A percentile compares a stretch with the other conserved stretches of the same genome.
These are phyloP conservation scores for Epipyxis sp. DNA, from an alignment of 108 stramenopile species.

Conservation along the genomic window DNA sequence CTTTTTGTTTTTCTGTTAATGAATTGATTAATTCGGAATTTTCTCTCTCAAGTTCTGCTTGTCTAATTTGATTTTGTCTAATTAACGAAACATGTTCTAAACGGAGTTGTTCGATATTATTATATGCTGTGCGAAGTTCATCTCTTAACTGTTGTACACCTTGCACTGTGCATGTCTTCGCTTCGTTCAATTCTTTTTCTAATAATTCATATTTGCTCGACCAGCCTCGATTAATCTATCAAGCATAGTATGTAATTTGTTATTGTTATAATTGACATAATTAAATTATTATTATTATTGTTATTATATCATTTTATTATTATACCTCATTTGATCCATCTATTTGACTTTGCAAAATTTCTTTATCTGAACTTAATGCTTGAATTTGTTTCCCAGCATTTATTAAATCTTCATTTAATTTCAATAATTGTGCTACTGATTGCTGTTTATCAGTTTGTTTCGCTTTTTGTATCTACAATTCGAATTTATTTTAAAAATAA, in stretches of 20 bases:
- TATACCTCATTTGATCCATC: neutral
- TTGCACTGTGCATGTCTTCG: neutral
- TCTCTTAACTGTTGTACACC: neutral
- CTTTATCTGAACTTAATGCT: neutral
- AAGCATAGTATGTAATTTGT: no score
- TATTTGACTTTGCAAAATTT: neutral
- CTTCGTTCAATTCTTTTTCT: slow-evolving; percentile 15
- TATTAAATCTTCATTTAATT: slow-evolving; percentile 6
- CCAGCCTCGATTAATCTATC: no score
- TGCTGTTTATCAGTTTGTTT: neutral
- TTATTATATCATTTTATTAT: no score
- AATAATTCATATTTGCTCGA: neutral
- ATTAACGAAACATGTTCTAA: neutral
- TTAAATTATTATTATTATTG: no score
- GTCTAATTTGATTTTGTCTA: neutral
- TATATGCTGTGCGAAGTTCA: neutral
- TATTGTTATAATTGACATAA: no score
- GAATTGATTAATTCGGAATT: slow-evolving; percentile 3
- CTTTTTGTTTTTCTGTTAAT: neutral
- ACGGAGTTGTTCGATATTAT: neutral
- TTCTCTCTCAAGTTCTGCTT: slow-evolving; percentile 20
- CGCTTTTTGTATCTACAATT: slow-evolving; percentile 21
- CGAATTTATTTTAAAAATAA: no score
- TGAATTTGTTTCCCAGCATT: neutral
- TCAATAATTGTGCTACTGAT: neutral